Evolutionary conservation across 371 early-diverging fungal genomes (phyloP), one percentile per base, ranked within the genome.

Genomic region (Lichtheimia ornata): DNA sequence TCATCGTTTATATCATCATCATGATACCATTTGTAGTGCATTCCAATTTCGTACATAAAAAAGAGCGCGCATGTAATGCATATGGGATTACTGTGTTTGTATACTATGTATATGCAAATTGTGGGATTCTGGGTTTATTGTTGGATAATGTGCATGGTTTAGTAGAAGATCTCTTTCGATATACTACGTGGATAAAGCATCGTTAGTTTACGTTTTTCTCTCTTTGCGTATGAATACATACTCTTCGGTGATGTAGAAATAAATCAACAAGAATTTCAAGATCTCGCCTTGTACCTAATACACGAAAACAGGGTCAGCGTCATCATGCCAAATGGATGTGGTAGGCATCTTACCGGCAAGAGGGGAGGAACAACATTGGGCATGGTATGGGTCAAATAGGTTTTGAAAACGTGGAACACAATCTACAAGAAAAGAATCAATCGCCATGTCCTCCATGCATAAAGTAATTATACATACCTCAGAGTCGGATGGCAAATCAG

Each of bases 211-310:
- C 1, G n/a, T 5, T 11, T 20, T 22, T 25, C 5, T 15, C 12
- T n/a, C 22, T 18, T 50, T 2, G 25, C 1, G 25, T 50, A 14
- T 9, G 11, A 17, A 47, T 18, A 61, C 64, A 53, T 64, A 64
- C 61, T 66, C 66, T 51, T 61, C 61, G 1, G 61, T 66, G 30
- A 57, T 61, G 30, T 56, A 66, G 47, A 66, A 66, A 43, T 61
- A 66, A 15, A 66, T 42, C 28, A 66, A 42, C 41, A 66, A 35
- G 53, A 61, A 66, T 22, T 61, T 56, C 40, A 61, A 58, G 20
- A 61, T 42, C 35, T 66, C 66, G 35, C 61, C 58, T 41, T 66
- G 60, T 12, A 42, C 42, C 66, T 66, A 56, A 9, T 35, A 9
- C 9, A 9, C 11, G 11, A 20, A 24, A 30, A 28, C 7, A 22